phyloP scores from a whole-genome alignment of 2,329 filamentous ascomycete genomes.

The Anisogramma anomala region DNA sequence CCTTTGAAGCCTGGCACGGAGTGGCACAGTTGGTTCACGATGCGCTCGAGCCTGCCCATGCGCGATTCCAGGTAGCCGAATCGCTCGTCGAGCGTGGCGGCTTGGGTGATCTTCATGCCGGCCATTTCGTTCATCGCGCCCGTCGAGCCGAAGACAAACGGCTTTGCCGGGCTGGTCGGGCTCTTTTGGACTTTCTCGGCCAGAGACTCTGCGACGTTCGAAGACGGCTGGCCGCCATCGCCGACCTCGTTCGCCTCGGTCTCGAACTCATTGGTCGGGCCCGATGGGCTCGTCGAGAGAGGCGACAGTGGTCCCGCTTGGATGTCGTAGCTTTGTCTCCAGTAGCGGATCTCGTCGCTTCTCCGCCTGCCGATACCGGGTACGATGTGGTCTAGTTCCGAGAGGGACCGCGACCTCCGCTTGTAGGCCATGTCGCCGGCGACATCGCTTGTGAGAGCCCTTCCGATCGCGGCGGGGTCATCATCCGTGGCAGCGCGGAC shows the following conservation, averaged over 20 bases:
- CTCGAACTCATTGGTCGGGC: slow-evolving; percentile 7
- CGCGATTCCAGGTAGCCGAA: slow-evolving; percentile 40
- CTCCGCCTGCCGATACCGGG: slow-evolving; percentile 28
- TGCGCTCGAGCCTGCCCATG: slow-evolving; percentile 41
- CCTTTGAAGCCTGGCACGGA: slow-evolving; percentile 29
- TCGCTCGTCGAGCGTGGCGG: slow-evolving; percentile 41
- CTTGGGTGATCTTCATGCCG: slow-evolving; percentile 47
- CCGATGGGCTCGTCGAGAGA: slow-evolving; percentile 29
- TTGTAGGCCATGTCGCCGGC: slow-evolving; percentile 27
- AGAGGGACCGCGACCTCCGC: slow-evolving; percentile 48
- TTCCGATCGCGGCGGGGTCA: slow-evolving; percentile 46
- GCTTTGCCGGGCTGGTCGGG: slow-evolving; percentile 34
- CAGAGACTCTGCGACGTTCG: slow-evolving; percentile 24
- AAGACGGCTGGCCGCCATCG: slow-evolving; percentile 20
- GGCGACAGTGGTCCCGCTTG: slow-evolving; percentile 37
- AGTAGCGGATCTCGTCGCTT: slow-evolving; percentile 53
- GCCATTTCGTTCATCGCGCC: slow-evolving; percentile 34
- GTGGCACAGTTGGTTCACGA: slow-evolving; percentile 39
- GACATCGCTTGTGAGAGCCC: slow-evolving; percentile 47
- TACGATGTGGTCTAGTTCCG: slow-evolving; percentile 33
- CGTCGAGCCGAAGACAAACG: slow-evolving; percentile 44
- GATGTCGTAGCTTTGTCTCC: slow-evolving; percentile 47
- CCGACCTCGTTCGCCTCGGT: slow-evolving; percentile 15
- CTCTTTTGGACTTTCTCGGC: slow-evolving; percentile 24
- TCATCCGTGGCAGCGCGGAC: slow-evolving; percentile 37